These are phyloP conservation scores for Ambispora gerdemannii DNA, from an alignment of 192 early-diverging fungal genomes.

Conservation along the genomic window DNA sequence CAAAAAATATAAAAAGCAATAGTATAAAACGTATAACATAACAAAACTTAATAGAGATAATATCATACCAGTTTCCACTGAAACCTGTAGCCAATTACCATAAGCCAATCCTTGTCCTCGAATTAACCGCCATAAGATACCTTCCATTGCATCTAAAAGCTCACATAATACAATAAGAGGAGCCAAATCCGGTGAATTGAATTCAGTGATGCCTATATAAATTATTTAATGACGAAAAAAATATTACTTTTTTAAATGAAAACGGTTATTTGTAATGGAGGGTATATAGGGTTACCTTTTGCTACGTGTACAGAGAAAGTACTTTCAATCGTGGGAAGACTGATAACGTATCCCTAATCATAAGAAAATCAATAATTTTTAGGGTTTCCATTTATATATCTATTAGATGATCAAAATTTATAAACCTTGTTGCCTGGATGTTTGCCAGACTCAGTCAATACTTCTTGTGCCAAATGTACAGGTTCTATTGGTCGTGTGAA, in stretches of 20 bases:
- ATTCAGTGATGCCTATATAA: conserved; percentile 40
- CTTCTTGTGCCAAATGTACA: conserved; percentile 40
- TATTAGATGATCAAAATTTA: background rate
- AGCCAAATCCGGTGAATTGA: conserved; percentile 51
- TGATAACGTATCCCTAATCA: conserved; percentile 45
- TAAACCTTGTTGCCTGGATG: conserved; percentile 37
- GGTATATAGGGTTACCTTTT: conserved; percentile 31
- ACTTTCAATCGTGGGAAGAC: conserved; percentile 55
- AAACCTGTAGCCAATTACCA: conserved; percentile 42
- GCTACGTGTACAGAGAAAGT: conserved; percentile 49
- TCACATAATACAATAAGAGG: conserved; percentile 55
- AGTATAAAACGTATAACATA: background rate
- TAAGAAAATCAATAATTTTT: background rate
- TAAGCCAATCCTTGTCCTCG: conserved; percentile 60
- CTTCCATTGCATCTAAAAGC: conserved; percentile 54
- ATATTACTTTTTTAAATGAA: background rate
- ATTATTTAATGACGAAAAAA: background rate
- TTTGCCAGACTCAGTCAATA: conserved; percentile 42
- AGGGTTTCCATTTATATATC: background rate
- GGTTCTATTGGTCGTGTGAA: conserved; percentile 25
- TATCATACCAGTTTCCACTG: conserved; percentile 42
- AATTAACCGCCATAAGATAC: conserved; percentile 60
- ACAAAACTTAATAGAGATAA: background rate
- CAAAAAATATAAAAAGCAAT: background rate
- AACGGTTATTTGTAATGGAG: background rate